Conservation (phyloP, 495 filamentous ascomycete genomes). For the Lepraria neglecta region DNA sequence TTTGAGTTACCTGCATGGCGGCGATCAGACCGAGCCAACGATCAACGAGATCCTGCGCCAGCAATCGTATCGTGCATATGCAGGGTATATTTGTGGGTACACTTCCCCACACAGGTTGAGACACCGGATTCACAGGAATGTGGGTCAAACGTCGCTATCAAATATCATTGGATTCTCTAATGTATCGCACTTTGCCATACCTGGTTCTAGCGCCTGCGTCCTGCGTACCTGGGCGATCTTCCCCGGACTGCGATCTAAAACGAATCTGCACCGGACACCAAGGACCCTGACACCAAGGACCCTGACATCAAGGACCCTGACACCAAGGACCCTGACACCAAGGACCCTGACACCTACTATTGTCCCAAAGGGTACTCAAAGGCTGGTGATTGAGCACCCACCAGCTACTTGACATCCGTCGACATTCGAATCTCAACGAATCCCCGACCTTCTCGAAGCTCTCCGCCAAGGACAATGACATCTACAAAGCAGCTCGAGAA, state of each 20-base stretch:
- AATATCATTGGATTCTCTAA: no score
- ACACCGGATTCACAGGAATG: neutral
- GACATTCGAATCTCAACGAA: neutral
- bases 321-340: no score
- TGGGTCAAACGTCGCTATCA: neutral
- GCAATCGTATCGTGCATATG: constrained; percentile 2
- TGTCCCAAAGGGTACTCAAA: no score
- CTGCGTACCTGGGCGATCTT: constrained; percentile 10
- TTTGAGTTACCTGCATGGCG: neutral
- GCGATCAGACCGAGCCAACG: neutral
- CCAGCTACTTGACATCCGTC: no score
- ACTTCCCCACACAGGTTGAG: neutral
- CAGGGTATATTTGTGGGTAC: neutral
- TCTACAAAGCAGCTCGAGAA: neutral
- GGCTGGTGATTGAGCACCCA: no score
- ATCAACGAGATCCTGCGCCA: constrained; percentile 1
- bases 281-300: no score
- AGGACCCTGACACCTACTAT: no score
- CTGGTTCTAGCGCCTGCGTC: neutral
- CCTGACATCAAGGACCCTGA: no score
- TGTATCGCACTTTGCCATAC: neutral
- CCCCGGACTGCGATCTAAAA: neutral
- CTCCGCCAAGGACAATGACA: neutral
- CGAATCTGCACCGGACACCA: neutral
- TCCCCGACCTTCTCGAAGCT: neutral